Conservation (phyloP, 371 early-diverging fungal genomes). For the Mucor mucedo region DNA sequence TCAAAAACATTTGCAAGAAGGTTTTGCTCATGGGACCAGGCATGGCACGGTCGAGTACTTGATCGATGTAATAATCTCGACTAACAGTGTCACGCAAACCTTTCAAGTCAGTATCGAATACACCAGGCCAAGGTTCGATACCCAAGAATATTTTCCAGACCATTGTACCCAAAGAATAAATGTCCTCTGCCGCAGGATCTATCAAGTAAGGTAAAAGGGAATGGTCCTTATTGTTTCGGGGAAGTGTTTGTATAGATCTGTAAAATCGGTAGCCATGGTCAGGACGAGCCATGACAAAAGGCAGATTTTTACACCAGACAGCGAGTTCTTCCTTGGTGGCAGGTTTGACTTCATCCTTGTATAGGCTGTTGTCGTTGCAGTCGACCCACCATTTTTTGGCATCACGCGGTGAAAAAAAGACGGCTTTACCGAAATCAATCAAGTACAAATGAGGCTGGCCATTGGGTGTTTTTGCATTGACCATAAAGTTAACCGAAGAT, state of each 20-base stretch:
- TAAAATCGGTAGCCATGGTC: slow-evolving; percentile 67
- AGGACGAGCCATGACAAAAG: slow-evolving; percentile 57
- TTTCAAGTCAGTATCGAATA: slow-evolving; percentile 65
- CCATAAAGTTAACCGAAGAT: slow-evolving; percentile 70
- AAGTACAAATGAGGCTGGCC: slow-evolving; percentile 34
- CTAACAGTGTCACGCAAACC: slow-evolving; percentile 57
- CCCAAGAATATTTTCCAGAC: slow-evolving; percentile 67
- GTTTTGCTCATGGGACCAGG: slow-evolving; percentile 48
- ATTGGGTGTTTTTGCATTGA: slow-evolving; percentile 40
- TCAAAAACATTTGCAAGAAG: slow-evolving; percentile 50
- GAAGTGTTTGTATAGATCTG: slow-evolving; percentile 64
- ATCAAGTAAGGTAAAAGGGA: slow-evolving; percentile 49
- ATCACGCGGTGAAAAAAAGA: slow-evolving; percentile 53
- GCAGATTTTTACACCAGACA: slow-evolving; percentile 52
- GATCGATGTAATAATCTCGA: slow-evolving; percentile 53
- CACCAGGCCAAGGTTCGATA: slow-evolving; percentile 69
- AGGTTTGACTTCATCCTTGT: slow-evolving; percentile 45
- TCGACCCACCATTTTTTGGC: slow-evolving; percentile 60
- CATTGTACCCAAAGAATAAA: slow-evolving; percentile 64
- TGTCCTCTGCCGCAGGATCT: slow-evolving; percentile 64
- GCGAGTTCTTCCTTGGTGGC: slow-evolving; percentile 43
- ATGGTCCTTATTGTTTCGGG: slow-evolving; percentile 52
- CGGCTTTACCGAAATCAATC: slow-evolving; percentile 71
- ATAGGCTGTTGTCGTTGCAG: slow-evolving; percentile 31
- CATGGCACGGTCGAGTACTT: slow-evolving; percentile 52